Evolutionary conservation across 2,329 filamentous ascomycete genomes (phyloP).

Genomic region (Emergomyces pasteurianus): DNA sequence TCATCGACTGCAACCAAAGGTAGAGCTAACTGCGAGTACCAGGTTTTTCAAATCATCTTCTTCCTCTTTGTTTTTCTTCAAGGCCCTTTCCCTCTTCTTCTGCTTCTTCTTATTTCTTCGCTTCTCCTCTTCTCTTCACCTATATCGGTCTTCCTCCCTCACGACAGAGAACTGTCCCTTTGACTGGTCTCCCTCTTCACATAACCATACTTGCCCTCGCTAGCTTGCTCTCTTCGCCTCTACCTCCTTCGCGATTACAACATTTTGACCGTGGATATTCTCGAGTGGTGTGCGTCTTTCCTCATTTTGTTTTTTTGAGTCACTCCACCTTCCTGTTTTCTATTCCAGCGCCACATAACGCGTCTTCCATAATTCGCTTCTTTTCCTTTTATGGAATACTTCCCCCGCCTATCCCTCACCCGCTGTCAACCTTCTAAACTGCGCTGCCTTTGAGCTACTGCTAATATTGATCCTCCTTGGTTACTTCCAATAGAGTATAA

Average conservation of each 20-base stretch:
- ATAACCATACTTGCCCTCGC: neutral
- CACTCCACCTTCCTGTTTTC: too few relatives aligned
- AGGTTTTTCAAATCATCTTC: neutral
- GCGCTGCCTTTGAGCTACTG: neutral
- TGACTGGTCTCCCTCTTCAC: neutral
- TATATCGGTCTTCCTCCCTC: neutral
- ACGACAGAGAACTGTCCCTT: neutral
- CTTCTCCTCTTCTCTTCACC: neutral
- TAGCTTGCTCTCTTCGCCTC: too few relatives aligned
- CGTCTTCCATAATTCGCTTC: too few relatives aligned
- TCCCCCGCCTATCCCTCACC: too few relatives aligned
- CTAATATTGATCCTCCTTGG: slow-evolving; percentile 5
- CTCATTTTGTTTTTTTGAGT: too few relatives aligned
- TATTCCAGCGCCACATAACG: too few relatives aligned
- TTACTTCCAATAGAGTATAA: slow-evolving; percentile 1
- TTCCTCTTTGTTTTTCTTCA: neutral
- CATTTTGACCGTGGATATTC: slow-evolving; percentile 6
- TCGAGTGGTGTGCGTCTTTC: slow-evolving; percentile 10
- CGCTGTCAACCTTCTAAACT: neutral
- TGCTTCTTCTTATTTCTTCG: neutral
- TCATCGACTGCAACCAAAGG: neutral
- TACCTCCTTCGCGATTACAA: neutral
- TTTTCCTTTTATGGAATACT: neutral
- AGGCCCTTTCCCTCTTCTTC: neutral
- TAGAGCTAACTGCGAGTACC: neutral